Evolutionary conservation across 352 stramenopile genomes (phyloP), one percentile per base, ranked within the genome.

Genomic region (Pythium dissimile): DNA sequence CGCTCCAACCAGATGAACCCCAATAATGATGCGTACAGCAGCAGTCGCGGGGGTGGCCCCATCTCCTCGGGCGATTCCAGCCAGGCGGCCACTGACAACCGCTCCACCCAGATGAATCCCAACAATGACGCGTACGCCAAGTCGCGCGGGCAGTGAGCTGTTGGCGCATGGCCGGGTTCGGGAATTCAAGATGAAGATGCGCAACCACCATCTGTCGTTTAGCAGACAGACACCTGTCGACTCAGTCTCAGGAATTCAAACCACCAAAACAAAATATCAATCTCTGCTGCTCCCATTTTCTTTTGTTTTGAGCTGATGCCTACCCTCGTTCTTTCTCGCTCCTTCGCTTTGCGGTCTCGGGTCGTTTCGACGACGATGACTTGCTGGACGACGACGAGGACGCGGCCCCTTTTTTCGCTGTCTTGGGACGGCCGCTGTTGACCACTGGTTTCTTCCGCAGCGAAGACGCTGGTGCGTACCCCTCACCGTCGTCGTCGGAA

Each of bases 401-500:
- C 1, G 64, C 71, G 10, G 67, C 69, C 16, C 64, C 66, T 23
- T 85, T 87, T 53, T 88, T 88, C 2, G 77, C 75, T 0, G 80
- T 88, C 34, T 84, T 85, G 1, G 75, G 77, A 10, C 77, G 72
- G 44, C 62, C 67, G 16, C 46, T 24, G 46, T 21, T 53, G n/a
- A 43, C 43, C 24, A 46, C 28, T 43, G 45, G 15, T 30, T 82
- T 88, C 64, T 78, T 86, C 2, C 77, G 66, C 35, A 61, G 74
- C 28, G 62, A 59, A 13, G 77, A 63, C 13, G 82, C 84, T 16
- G 81, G 78, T 15, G 84, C 84, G 50, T 91, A 92, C 12, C 84
- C 84, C 39, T 92, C 80, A 6, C 79, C 77, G 59, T 93, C 80
- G 1, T 89, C 85, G 52, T 94, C 84, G 5, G 77, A 87, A 23